phyloP scores from a whole-genome alignment of 257 asterid species.

The Capsicum pubescens region DNA sequence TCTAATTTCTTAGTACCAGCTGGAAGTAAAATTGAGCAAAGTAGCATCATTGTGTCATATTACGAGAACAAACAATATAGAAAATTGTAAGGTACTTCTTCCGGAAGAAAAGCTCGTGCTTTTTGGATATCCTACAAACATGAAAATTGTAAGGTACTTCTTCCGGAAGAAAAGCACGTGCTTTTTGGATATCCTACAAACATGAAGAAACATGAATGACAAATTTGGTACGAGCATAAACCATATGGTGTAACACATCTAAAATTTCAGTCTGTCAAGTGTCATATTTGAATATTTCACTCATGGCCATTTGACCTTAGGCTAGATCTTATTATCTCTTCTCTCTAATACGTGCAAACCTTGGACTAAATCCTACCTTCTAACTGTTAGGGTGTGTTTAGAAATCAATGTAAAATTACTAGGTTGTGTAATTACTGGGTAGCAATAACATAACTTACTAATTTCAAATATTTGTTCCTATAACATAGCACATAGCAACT shows the following conservation, averaged over 20 bases:
- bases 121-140: background rate
- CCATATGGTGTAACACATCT: background rate
- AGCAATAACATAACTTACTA: background rate
- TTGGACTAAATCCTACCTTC: background rate
- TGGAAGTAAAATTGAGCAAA: slow-evolving; percentile 16
- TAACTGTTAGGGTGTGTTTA: background rate
- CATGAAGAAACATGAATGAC: slow-evolving; percentile 11
- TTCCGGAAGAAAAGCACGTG: background rate
- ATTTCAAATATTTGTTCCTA: background rate
- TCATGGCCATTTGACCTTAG: slow-evolving; percentile 1
- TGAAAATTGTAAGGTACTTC: slow-evolving; percentile 5
- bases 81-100: slow-evolving; percentile 8
- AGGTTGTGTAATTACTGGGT: slow-evolving; percentile 9
- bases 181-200: background rate
- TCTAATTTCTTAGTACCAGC: background rate
- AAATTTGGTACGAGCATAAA: slow-evolving; percentile 13
- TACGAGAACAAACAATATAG: slow-evolving; percentile 13
- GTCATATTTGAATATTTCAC: background rate
- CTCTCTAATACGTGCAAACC: background rate
- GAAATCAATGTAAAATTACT: background rate
- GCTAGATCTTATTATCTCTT: background rate
- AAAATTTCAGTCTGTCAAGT: background rate
- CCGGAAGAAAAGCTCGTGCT: background rate
- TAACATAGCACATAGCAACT: background rate
- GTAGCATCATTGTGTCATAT: background rate